Percentiles rank a stretch among this genome's conserved stretches.
Conservation (phyloP, 352 stramenopile genomes). For the Elongisporangium anandrum region DNA sequence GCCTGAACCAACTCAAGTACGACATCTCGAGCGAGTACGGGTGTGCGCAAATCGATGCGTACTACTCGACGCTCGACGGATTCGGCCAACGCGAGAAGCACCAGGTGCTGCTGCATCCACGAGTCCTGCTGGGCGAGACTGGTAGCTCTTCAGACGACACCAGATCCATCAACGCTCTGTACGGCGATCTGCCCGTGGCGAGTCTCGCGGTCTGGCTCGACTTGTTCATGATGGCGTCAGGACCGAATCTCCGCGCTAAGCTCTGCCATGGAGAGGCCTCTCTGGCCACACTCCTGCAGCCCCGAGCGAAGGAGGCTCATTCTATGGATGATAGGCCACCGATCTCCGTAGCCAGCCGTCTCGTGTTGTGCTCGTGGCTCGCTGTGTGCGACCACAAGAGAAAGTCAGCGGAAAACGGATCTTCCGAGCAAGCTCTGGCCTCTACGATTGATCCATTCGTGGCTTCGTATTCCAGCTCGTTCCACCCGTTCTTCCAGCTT, state of each 20-base stretch:
- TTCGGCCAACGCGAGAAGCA: conserved; percentile 77
- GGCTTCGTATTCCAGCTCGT: conserved; percentile 25
- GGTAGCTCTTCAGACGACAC: too few species aligned
- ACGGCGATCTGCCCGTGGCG: conserved; percentile 32
- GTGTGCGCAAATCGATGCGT: conserved; percentile 54
- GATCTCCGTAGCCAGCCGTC: neutral
- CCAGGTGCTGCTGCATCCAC: conserved; percentile 55
- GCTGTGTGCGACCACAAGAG: neutral
- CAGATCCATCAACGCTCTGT: conserved; percentile 33
- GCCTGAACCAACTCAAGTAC: conserved; percentile 24
- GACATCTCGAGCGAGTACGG: conserved; percentile 30
- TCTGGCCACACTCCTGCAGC: conserved; percentile 24
- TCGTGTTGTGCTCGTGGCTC: neutral
- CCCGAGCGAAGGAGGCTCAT: neutral
- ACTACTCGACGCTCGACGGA: conserved; percentile 77
- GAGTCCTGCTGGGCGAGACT: conserved; percentile 19
- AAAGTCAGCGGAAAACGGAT: neutral
- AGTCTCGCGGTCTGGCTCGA: conserved; percentile 48
- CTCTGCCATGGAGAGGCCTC: conserved; percentile 64
- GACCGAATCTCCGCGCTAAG: conserved; percentile 66
- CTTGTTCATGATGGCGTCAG: conserved; percentile 71
- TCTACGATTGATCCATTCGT: conserved; percentile 12
- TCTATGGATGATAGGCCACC: neutral
- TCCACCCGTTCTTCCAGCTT: conserved; percentile 57
- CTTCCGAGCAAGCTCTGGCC: neutral